Conservation (phyloP, 371 early-diverging fungal species). For the Saksenaea vasiformis region DNA sequence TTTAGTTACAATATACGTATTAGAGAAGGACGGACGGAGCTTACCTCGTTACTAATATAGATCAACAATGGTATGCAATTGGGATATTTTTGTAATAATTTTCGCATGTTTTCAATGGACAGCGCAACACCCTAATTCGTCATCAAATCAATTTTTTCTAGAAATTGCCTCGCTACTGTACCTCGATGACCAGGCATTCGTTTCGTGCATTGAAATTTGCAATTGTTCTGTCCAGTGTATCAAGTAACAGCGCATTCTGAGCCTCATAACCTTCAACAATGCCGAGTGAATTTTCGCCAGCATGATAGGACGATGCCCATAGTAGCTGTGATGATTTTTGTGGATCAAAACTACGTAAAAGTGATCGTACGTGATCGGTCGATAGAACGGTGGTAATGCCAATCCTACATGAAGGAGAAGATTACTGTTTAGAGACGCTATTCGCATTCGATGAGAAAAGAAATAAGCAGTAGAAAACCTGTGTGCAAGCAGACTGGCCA, state of each 20-base stretch:
- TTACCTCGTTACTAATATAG: constrained; percentile 40
- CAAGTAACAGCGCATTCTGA: constrained; percentile 32
- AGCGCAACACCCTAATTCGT: constrained; percentile 32
- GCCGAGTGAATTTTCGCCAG: constrained; percentile 18
- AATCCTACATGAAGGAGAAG: constrained; percentile 20
- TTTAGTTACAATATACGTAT: too few relatives aligned
- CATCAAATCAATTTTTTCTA: background rate
- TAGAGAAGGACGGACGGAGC: background rate
- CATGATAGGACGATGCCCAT: constrained; percentile 43
- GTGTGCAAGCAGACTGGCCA: constrained; percentile 37
- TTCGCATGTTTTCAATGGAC: constrained; percentile 36
- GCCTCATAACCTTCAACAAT: constrained; percentile 35
- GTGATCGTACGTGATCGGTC: constrained; percentile 37
- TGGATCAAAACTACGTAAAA: constrained; percentile 40
- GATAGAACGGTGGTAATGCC: constrained; percentile 41
- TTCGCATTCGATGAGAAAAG: background rate
- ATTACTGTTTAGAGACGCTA: background rate
- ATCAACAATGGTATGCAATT: constrained; percentile 41
- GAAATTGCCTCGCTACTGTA: constrained; percentile 2
- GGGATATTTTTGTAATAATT: constrained; percentile 22
- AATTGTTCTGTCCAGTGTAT: constrained; percentile 34
- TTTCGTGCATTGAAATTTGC: constrained; percentile 21
- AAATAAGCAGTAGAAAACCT: background rate
- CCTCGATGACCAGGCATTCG: constrained; percentile 40
- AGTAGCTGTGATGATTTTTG: constrained; percentile 23